phyloP scores from a whole-genome alignment of 179 eudicot genomes.

The Corrigiola litoralis region DNA sequence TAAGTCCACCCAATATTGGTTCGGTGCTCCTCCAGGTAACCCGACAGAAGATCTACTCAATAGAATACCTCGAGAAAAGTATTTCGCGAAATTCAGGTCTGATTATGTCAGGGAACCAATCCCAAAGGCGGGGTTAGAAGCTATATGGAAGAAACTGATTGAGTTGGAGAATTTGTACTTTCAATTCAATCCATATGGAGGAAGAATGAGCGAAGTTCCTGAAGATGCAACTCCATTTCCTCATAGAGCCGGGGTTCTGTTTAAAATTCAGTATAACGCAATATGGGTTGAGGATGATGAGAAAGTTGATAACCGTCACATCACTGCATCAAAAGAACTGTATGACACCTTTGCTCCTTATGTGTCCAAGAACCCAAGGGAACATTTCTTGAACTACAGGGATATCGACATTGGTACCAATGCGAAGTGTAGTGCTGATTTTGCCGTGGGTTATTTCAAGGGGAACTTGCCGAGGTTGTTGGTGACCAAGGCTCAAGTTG shows the following conservation, averaged over 20 bases:
- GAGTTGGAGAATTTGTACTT: constrained; percentile 16
- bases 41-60: constrained; percentile 8
- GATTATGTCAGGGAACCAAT: constrained; percentile 30
- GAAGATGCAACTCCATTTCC: constrained; percentile 25
- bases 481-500: constrained; percentile 28
- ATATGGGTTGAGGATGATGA: constrained; percentile 17
- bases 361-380: constrained; percentile 37
- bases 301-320: background rate
- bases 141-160: constrained; percentile 32
- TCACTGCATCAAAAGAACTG: constrained; percentile 8
- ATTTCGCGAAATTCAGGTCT: constrained; percentile 21
- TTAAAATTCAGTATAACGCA: constrained; percentile 30
- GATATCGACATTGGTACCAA: constrained; percentile 32
- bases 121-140: constrained; percentile 17
- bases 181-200: constrained; percentile 36
- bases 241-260: constrained; percentile 30
- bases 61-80: background rate
- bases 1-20: constrained; percentile 20
- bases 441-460: constrained; percentile 22
- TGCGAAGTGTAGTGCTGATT: constrained; percentile 1
- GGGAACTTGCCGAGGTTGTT: constrained; percentile 27
- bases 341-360: constrained; percentile 27
- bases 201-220: constrained; percentile 21
- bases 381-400: constrained; percentile 37
- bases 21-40: constrained; percentile 2